Evolutionary conservation across 2,329 filamentous ascomycete species (phyloP), one percentile per base, ranked within the genome.

Genomic region (Xylariaceae sp.): DNA sequence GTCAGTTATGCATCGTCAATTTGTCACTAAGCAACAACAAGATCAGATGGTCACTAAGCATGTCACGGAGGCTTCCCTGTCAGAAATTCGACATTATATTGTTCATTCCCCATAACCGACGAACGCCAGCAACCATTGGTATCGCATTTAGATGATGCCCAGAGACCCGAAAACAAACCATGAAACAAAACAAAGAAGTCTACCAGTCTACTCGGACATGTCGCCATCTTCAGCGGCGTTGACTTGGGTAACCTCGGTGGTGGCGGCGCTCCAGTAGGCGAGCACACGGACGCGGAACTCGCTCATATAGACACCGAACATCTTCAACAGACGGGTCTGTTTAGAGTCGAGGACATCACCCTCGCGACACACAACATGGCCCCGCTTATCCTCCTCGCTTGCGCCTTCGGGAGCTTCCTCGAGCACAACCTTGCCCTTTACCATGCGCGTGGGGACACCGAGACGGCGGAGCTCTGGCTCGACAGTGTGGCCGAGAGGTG

Each of bases 321-420:
- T 79, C 82, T 97, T 97, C 72, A 99, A 73, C 67, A 99, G 75
- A 59, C 91, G 87, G 51, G 94, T 97, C 80, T 99, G 94, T 63
- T 93, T 82, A 61, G 89, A 92, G 72, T 97, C 92, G 61, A 99
- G 74, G 42, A 84, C 80, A 67, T 97, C 84, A 11, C 93, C 94
- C 71, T 91, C 86, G 65, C 84, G 85, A 75, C 93, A 97, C 45
- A 99, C 84, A 10, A 80, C 80, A 69, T 92, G 95, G n/a, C 75
- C 76, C 49, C 76, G 74, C 42, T 69, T 75, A 51, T 72, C 67
- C 45, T 67, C 68, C 9, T 60, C 66, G 19, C 77, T 76, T 45
- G 78, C 86, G 48, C 68, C 70, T 56, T 75, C 80, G 59, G 73
- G 61, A 1, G 53, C 57, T 11, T 62, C 62, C 42, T 79, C 80